A percentile compares a stretch with the other conserved stretches of the same genome.
These are phyloP conservation scores for Neurospora sp. DNA, from an alignment of 495 filamentous ascomycete species.

Conservation along the genomic window DNA sequence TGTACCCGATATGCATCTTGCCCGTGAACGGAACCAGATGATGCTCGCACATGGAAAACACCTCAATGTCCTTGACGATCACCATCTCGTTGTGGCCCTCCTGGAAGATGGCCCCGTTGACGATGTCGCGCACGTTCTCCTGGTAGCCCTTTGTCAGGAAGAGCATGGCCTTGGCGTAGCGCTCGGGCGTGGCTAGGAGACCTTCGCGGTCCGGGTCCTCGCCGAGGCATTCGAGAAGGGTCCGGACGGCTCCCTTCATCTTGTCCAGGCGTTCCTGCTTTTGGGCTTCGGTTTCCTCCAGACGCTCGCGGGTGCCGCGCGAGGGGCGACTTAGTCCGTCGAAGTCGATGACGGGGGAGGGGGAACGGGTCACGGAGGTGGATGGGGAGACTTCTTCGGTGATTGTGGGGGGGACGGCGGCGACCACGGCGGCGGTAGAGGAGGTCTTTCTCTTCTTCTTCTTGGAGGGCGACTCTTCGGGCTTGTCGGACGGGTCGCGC, in stretches of 20 bases:
- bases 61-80: slow-evolving; percentile 95
- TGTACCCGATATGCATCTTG: slow-evolving; percentile 99
- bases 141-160: slow-evolving; percentile 99
- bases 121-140: slow-evolving; percentile 85
- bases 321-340: slow-evolving; percentile 66
- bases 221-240: slow-evolving; percentile 90
- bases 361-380: slow-evolving; percentile 29
- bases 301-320: slow-evolving; percentile 65
- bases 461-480: slow-evolving; percentile 29
- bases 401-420: slow-evolving; percentile 11
- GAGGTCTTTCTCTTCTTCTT: slow-evolving; percentile 31
- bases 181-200: slow-evolving; percentile 71
- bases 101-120: slow-evolving; percentile 92
- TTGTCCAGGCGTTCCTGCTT: slow-evolving; percentile 60
- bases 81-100: slow-evolving; percentile 96
- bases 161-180: slow-evolving; percentile 95
- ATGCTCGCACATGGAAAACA: slow-evolving; percentile 94
- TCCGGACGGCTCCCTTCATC: slow-evolving; percentile 75
- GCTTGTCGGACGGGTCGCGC: slow-evolving; percentile 65
- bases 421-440: slow-evolving; percentile 1
- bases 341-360: slow-evolving; percentile 62
- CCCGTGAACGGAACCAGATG: slow-evolving; percentile 95
- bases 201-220: slow-evolving; percentile 93
- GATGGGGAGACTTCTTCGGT: slow-evolving; percentile 3
- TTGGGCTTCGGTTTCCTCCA: slow-evolving; percentile 70